These are phyloP conservation scores for Primulina eburnea DNA, from an alignment of 257 asterid species.

Conservation along the genomic window DNA sequence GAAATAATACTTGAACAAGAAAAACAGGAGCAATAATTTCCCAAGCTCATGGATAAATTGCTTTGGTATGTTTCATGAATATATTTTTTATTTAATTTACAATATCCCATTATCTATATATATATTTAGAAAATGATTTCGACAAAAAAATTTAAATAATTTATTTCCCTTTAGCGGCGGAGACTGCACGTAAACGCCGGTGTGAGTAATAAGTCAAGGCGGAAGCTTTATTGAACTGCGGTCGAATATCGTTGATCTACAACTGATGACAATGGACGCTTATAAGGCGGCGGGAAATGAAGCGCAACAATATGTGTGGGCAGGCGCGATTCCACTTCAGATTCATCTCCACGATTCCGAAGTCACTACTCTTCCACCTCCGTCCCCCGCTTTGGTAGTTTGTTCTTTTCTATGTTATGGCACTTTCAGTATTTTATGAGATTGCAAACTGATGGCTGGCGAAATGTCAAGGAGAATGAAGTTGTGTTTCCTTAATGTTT, in stretches of 20 bases:
- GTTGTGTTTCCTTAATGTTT: neutral
- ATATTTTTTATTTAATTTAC: no score
- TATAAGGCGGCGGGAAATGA: constrained; percentile 46
- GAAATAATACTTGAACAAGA: no score
- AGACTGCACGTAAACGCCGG: neutral
- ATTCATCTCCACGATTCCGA: constrained; percentile 93
- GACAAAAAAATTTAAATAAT: no score
- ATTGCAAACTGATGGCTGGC: constrained; percentile 17
- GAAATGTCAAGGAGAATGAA: neutral
- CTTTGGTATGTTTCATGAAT: no score
- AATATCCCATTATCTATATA: no score
- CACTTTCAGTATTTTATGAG: neutral
- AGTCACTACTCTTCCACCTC: constrained; percentile 92
- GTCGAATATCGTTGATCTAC: neutral
- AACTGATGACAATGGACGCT: neutral
- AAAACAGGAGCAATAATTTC: no score
- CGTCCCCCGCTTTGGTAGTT: constrained; percentile 80
- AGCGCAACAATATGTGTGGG: constrained; percentile 81
- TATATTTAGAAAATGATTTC: no score
- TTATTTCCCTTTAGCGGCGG: no score
- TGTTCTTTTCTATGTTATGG: neutral
- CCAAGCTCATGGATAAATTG: no score
- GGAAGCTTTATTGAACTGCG: neutral
- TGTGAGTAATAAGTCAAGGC: neutral
- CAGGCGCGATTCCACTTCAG: constrained; percentile 89